Base-by-base conservation (phyloP, 441 rosid genomes). In the Aquilaria agallochum region DNA sequence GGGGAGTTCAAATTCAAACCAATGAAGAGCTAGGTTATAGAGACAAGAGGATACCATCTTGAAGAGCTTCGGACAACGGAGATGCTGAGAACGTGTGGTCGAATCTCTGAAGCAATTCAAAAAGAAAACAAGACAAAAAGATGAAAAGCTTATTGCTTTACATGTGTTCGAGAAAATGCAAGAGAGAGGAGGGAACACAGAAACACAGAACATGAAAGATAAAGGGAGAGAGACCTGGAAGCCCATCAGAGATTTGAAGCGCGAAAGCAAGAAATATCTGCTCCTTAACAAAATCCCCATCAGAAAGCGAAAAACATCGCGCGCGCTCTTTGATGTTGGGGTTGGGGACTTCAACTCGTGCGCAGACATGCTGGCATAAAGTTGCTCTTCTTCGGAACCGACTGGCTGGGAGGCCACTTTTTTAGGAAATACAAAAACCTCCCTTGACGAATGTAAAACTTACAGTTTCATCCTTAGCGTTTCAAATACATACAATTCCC, bases 121-220 rank as follows among this genome's bases (percentile, higher is more conserved):
- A 36, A 55, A 62, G 4, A 13, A 55, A 12, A 15, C 66, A 47
- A n/a, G 51, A 5, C 7, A 1, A 31, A 31, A 31, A 36, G 5
- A 58, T 50, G 56, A 65, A 11, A 58, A 9, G 7, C 13, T 27
- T 45, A 4, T 36, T 51, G 58, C 53, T 34, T 70, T 64, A 52
- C 59, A 64, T 59, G 14, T 71, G 86, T 77, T 86, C 68, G 90
- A 84, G 14, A 63, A 91, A 83, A 62, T 76, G 88, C 73, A 78
- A 12, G 57, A 50, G 13, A 68, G 66, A 72, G 67, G 64, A 11
- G 70, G 68, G 64, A 10, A 49, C 11, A 33, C 13, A 13, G 1
- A 3, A 32, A 27, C 12, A 13, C 27, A 7, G 56, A 10, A 67
- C 11, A 6, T 1, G 3, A 27, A 13, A 52, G 31, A 31, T 12